A percentile compares a stretch with the other conserved stretches of the same genome.
Conservation (phyloP, 148 eudicot genomes). For the Talinum fruticosum region DNA sequence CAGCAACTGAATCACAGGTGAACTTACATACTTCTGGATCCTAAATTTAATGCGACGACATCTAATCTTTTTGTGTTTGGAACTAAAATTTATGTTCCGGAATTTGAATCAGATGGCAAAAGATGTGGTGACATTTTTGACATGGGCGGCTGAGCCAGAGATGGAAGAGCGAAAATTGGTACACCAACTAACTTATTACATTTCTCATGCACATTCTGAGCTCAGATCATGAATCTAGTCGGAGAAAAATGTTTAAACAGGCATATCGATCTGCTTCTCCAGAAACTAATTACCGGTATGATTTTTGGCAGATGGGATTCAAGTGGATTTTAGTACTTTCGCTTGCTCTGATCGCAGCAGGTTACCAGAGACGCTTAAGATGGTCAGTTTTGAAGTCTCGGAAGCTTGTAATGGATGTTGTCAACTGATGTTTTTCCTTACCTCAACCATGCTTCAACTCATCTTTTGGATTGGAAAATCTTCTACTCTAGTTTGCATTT, state of each 20-base stretch:
- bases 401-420: slow-evolving; percentile 26
- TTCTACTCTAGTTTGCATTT: background rate
- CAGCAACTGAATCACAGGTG: slow-evolving; percentile 92
- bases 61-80: too few species aligned
- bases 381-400: slow-evolving; percentile 26
- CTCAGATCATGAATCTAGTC: background rate
- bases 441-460: background rate
- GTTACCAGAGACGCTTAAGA: slow-evolving; percentile 22
- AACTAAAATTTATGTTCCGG: background rate
- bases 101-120: slow-evolving; percentile 72
- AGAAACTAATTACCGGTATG: background rate
- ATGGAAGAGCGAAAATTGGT: slow-evolving; percentile 91
- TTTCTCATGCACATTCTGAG: background rate
- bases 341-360: slow-evolving; percentile 25
- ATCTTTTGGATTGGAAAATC: too few species aligned
- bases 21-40: background rate
- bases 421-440: slow-evolving; percentile 3
- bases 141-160: slow-evolving; percentile 89
- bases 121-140: slow-evolving; percentile 64
- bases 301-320: slow-evolving; percentile 27
- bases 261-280: background rate
- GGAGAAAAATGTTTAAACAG: too few species aligned
- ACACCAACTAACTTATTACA: slow-evolving; percentile 7
- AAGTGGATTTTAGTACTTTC: slow-evolving; percentile 29
- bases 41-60: too few species aligned